Base-by-base conservation (phyloP, 2,329 filamentous ascomycete genomes). In the Myrmaecium sp. region DNA sequence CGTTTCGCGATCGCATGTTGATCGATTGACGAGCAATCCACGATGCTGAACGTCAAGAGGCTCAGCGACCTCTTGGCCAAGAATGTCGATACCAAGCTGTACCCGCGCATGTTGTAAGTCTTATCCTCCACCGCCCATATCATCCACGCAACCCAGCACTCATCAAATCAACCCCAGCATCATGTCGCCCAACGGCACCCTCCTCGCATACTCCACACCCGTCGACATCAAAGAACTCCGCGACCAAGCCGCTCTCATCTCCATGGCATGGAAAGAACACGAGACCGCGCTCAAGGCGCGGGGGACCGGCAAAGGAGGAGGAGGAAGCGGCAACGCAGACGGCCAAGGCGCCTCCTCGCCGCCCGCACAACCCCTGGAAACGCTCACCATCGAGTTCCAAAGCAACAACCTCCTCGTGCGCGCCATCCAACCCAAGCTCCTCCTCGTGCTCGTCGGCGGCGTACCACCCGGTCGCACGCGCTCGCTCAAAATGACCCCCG, bases 131-230 rank as follows among this genome's bases (percentile, higher is more conserved):
- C n/a, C n/a, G n/a, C n/a, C n/a, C n/a, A n/a, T n/a, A n/a, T 17
- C 23, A n/a, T 6, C 11, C 9, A 8, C 19, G 20, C 6, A 13
- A 13, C 13, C 17, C 11, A 14, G 23, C 10, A 27, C 17, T 25
- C 20, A 32, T 36, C 31, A 39, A 33, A 21, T 36, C 25, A 24
- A 9, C 29, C 15, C 8, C 27, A 58, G 54, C 33, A 42, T 62
- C 29, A 64, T 62, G 54, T 62, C 59, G 16, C 56, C 57, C 13
- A 62, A 61, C 36, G 60, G 58, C 33, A 62, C 57, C 2, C 41
- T 64, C 12, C 45, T 64, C 26, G 58, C 60, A 22, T 60, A 62
- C 39, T 60, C 52, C 11, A 54, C 53, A 13, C 57, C 58, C 8
- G 48, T 53, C n/a, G 51, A 62, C 33, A 57, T 59, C 38, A 54